These are phyloP conservation scores for Scedosporium minutisporum DNA, from an alignment of 2,329 filamentous ascomycete species.

Conservation along the genomic window DNA sequence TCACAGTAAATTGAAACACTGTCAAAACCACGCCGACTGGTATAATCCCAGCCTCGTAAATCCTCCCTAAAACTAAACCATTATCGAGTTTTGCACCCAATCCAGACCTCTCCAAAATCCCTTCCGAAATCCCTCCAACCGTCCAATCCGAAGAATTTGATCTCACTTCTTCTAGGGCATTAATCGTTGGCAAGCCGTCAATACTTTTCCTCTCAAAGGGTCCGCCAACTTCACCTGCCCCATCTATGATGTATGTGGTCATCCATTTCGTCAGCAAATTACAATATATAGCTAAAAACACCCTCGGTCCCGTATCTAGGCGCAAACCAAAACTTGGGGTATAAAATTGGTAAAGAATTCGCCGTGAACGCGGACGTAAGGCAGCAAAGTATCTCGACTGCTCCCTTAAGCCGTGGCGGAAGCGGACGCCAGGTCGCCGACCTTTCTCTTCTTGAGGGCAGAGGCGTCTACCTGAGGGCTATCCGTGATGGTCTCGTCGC, in stretches of 20 bases:
- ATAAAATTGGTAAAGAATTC: not conserved
- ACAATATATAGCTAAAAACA: not conserved
- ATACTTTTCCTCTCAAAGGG: not conserved
- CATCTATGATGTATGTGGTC: not conserved
- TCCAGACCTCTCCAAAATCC: not conserved
- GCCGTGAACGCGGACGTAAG: not conserved
- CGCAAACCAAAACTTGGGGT: not conserved
- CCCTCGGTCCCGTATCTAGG: not conserved
- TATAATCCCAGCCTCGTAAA: not conserved
- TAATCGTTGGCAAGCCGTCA: too few relatives aligned
- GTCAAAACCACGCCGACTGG: not conserved
- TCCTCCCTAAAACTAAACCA: not conserved
- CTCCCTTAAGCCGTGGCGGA: constrained; percentile 1
- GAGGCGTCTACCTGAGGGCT: constrained; percentile 56
- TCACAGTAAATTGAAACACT: not conserved
- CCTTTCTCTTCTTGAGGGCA: constrained; percentile 20
- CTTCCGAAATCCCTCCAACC: not conserved
- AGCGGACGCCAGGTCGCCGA: not conserved
- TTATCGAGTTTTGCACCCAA: not conserved
- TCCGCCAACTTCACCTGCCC: not conserved
- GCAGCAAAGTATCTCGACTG: not conserved
- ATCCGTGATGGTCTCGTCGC: constrained; percentile 55
- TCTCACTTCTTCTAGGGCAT: not conserved
- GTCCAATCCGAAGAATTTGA: not conserved
- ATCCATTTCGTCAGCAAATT: not conserved